Base-by-base conservation (phyloP, 1,284 basidiomycete species). In the Cutaneotrichosporon mucoides region DNA sequence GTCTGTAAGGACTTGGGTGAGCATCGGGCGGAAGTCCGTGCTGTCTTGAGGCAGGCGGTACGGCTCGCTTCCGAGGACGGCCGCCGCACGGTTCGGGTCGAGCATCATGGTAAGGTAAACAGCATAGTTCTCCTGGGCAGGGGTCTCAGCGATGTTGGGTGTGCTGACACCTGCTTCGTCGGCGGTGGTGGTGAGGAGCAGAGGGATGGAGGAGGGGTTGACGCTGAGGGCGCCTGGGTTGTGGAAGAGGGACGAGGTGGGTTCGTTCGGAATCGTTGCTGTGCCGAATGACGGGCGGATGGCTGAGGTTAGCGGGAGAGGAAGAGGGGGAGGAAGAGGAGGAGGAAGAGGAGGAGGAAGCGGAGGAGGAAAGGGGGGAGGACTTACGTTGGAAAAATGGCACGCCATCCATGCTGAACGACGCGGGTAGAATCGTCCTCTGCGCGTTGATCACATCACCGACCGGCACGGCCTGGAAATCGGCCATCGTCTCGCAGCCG, bases 121-220 rank as follows among this genome's bases (percentile, higher is more conserved):
- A n/a, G n/a, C n/a, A n/a, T n/a, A n/a, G n/a, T n/a, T n/a, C n/a
- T n/a, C n/a, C n/a, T n/a, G n/a, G n/a, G n/a, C n/a, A n/a, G n/a
- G n/a, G n/a, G n/a, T n/a, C n/a, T n/a, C n/a, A n/a, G n/a, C n/a
- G n/a, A n/a, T n/a, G n/a, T n/a, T n/a, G n/a, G n/a, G n/a, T n/a
- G n/a, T n/a, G n/a, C n/a, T n/a, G n/a, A n/a, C 7, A 11, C 6
- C 37, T 38, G 37, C 88, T 68, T 92, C 89, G 69, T 90, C 79
- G 38, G 77, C 72, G 13, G 88, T 86, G n/a, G 82, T 87, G 1
- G 88, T 85, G 44, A 92, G 71, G 38, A 92, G 76, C 46, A 92
- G 67, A 2, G 86, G 82, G 72, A 69, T n/a, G 84, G 84, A 16
- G 74, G 85, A 85, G 0, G 83, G 72, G 4, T 79, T 75, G 2